Percentiles rank a stretch among this genome's conserved stretches.
These are phyloP conservation scores for Phylloporus sp. DNA, from an alignment of 768 basidiomycete genomes.

Conservation along the genomic window DNA sequence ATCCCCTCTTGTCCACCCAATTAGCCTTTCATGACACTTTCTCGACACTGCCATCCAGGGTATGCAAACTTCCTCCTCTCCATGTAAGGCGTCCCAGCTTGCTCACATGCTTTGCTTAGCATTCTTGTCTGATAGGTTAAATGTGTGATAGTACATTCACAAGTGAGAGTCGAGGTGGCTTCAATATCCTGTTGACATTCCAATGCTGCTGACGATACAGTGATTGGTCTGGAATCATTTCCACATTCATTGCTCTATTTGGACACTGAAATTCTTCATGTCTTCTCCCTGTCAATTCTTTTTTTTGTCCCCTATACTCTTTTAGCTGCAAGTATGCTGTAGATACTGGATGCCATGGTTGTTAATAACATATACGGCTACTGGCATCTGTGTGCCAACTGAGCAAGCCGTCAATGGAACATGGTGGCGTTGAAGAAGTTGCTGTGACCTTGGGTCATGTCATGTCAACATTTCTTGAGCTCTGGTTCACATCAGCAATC, in stretches of 20 bases:
- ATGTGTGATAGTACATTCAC: conserved; percentile 6
- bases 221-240: neutral
- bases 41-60: neutral
- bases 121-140: conserved; percentile 1
- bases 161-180: conserved; percentile 5
- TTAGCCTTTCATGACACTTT: too few species aligned
- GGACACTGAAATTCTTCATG: neutral
- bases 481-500: neutral
- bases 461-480: too few species aligned
- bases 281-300: neutral
- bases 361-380: too few species aligned
- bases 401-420: too few species aligned
- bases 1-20: neutral
- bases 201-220: conserved; percentile 2
- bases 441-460: too few species aligned
- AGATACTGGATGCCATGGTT: too few species aligned
- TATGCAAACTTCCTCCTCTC: conserved; percentile 14
- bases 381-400: too few species aligned
- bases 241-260: neutral
- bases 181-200: conserved; percentile 2
- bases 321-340: neutral
- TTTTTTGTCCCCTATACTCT: neutral
- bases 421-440: too few species aligned
- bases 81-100: neutral
- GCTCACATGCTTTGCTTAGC: too few species aligned